Percentiles rank a stretch among this genome's conserved stretches.
These are phyloP conservation scores for Abortiporus biennis DNA, from an alignment of 1,284 basidiomycete genomes.

Conservation along the genomic window DNA sequence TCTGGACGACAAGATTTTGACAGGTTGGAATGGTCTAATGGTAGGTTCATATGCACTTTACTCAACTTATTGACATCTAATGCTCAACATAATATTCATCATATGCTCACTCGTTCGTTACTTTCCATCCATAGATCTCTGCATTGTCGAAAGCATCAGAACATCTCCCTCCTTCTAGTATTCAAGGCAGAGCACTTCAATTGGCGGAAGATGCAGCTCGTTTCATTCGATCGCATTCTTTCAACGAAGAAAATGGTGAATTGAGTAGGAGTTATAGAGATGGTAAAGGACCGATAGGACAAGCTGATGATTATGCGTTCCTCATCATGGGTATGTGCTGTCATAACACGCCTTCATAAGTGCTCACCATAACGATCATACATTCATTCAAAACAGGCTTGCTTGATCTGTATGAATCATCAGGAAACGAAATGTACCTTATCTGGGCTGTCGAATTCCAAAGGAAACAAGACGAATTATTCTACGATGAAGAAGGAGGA, in stretches of 20 bases:
- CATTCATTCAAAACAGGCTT: too few relatives aligned
- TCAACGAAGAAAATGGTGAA: constrained; percentile 16
- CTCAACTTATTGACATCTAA: constrained; percentile 4
- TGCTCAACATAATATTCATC: too few relatives aligned
- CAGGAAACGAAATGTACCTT: constrained; percentile 28
- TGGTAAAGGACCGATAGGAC: constrained; percentile 20
- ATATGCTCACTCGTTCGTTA: too few relatives aligned
- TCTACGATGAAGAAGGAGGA: constrained; percentile 32
- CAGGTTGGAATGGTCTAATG: constrained; percentile 41
- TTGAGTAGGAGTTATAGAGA: constrained; percentile 21
- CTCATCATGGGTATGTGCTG: constrained; percentile 20
- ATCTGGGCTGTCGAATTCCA: constrained; percentile 32
- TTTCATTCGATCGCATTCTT: constrained; percentile 16
- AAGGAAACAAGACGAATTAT: constrained; percentile 34
- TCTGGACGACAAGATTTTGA: constrained; percentile 40
- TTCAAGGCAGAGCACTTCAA: too few relatives aligned
- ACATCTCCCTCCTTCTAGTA: constrained; percentile 2
- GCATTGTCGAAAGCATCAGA: constrained; percentile 19
- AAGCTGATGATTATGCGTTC: constrained; percentile 26
- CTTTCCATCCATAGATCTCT: constrained; percentile 18
- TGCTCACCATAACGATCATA: neutral
- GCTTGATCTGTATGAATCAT: constrained; percentile 33
- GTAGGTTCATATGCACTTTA: constrained; percentile 16
- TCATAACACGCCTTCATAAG: neutral
- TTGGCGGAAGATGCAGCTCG: constrained; percentile 18